Evolutionary conservation across 495 filamentous ascomycete species (phyloP).

Genomic region (Annulohypoxylon nitens): DNA sequence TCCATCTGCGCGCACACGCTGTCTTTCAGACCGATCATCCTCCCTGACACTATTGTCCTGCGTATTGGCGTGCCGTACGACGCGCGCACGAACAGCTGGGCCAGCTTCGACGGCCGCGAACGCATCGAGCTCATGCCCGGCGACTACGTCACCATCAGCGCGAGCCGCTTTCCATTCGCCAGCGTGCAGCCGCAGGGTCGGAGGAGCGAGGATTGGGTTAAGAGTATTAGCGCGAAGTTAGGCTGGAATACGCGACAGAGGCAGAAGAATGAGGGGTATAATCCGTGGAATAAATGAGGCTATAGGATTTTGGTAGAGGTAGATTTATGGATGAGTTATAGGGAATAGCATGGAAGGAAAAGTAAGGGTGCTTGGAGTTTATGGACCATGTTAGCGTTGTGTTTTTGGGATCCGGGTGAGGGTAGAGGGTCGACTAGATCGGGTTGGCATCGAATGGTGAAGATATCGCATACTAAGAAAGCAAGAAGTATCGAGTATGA

Average conservation of each 20-base stretch:
- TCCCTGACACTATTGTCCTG: conserved; percentile 94
- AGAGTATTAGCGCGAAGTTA: conserved; percentile 87
- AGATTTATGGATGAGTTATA: not conserved
- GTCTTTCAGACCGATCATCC: conserved; percentile 93
- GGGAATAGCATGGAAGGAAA: not conserved
- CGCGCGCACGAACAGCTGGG: conserved; percentile 90
- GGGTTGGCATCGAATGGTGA: not conserved
- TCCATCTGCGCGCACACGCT: conserved; percentile 97
- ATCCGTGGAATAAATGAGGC: conserved; percentile 61
- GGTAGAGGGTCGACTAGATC: not conserved
- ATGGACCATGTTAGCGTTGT: not conserved
- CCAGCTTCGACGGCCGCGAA: conserved; percentile 95
- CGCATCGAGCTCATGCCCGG: conserved; percentile 87
- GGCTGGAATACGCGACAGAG: conserved; percentile 96
- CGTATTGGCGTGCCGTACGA: conserved; percentile 93
- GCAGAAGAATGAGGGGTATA: conserved; percentile 66
- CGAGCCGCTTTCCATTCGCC: conserved; percentile 92
- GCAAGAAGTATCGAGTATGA: not conserved
- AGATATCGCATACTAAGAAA: no score
- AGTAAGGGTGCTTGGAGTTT: conserved; percentile 6
- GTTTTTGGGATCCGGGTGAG: not conserved
- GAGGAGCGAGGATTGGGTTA: conserved; percentile 90
- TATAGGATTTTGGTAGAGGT: not conserved
- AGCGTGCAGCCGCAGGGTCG: conserved; percentile 82
- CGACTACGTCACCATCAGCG: conserved; percentile 96